These are phyloP conservation scores for Mimosa bimucronata DNA, from an alignment of 306 rosid genomes.

Conservation along the genomic window DNA sequence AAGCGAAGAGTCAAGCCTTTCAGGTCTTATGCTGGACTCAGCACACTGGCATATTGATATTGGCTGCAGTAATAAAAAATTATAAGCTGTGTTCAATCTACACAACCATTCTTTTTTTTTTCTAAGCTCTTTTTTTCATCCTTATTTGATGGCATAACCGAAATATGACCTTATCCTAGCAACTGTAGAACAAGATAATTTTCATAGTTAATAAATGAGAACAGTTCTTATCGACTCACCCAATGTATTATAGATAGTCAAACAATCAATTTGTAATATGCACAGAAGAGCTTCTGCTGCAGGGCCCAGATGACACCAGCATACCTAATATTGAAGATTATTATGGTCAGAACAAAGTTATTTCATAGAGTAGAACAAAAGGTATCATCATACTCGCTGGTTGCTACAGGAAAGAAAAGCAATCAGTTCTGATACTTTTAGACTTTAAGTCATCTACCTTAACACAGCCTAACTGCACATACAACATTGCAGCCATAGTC, in stretches of 20 bases:
- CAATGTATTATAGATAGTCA: constrained; percentile 81
- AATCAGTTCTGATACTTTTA: constrained; percentile 15
- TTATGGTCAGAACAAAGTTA: constrained; percentile 23
- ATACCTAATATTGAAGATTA: constrained; percentile 57
- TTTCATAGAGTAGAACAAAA: constrained; percentile 30
- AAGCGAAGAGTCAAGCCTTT: neutral
- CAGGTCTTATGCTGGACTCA: neutral
- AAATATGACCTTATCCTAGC: neutral
- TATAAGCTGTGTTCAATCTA: neutral
- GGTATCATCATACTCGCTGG: constrained; percentile 18
- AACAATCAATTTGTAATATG: constrained; percentile 69
- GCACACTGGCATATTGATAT: neutral
- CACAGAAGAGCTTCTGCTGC: constrained; percentile 84
- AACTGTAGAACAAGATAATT: neutral
- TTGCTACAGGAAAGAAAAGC: constrained; percentile 13
- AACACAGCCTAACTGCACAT: constrained; percentile 22
- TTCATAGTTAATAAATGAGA: neutral
- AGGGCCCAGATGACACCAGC: constrained; percentile 88
- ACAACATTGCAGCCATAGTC: constrained; percentile 25
- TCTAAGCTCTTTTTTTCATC: neutral
- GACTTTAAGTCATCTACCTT: constrained; percentile 28
- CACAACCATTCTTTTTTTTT: neutral
- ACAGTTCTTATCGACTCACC: constrained; percentile 56
- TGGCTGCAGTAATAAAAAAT: neutral
- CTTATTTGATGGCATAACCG: neutral